Evolutionary conservation across 169 alveolate genomes (phyloP), one percentile per base, ranked within the genome.

Genomic region (Ichthyophthirius multifiliis): DNA sequence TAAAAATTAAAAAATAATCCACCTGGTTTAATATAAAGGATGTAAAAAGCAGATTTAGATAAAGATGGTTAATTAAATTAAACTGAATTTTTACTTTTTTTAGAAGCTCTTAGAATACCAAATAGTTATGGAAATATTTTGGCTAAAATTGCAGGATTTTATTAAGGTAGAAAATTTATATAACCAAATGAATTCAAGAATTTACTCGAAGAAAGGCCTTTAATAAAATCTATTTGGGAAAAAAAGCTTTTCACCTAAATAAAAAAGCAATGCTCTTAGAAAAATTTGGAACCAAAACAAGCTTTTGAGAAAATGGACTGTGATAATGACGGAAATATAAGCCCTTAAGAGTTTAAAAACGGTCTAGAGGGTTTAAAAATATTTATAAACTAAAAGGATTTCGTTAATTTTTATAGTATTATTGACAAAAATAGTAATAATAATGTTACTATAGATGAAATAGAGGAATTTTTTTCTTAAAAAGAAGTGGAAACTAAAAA

Each of bases 11-110:
- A 39, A 67, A 75, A 65, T 45, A 67, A 79, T 16, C 79, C 77
- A 34, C 77, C 79, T 3, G 47, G 74, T n/a, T 20, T 79, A 39
- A 65, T 18, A 2, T 12, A 65, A 30, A 65, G 85, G 67, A 79
- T 79, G 85, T 31, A 67, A 67, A 15, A 47, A 67, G 44, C 46
- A 3, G 85, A 79, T 67, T 44, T 62, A 32, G 85, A 79, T 67
- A 39, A 47, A 47, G 74, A 65, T 67, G 71, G 75, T 16, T 31
- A 47, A 37, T 46, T 79, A 32, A 45, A 79, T 5, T 34, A 65
- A 45, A 62, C 48, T 7, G 85, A 79, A 37, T 79, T 79, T 45
- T 45, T 47, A 46, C 39, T 65, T 16, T 79, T 79, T 27, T 34
- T 65, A 10, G 80, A 55, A 9, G 13, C 43, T 0, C 15, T 75